These are phyloP conservation scores for Yamadazyma scolyti DNA, from an alignment of 805 yeast species.

Conservation along the genomic window DNA sequence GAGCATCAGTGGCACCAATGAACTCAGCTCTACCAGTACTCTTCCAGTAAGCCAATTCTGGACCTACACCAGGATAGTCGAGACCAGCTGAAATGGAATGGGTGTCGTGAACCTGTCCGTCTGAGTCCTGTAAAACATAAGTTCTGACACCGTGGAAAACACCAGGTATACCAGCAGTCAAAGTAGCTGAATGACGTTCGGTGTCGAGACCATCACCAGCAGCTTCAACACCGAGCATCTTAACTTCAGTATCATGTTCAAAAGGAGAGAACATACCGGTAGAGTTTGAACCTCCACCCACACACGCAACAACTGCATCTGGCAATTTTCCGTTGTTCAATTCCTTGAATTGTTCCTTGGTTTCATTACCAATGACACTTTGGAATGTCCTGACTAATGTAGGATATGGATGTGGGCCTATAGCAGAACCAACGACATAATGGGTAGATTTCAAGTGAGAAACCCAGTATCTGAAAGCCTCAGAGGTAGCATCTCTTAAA, in stretches of 20 bases:
- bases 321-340: constrained; percentile 82
- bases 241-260: constrained; percentile 73
- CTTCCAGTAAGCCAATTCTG: constrained; percentile 95
- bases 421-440: constrained; percentile 96
- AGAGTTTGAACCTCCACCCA: constrained; percentile 98
- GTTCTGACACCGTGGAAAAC: constrained; percentile 98
- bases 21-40: constrained; percentile 89
- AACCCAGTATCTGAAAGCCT: constrained; percentile 96
- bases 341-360: constrained; percentile 82
- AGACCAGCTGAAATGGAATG: constrained; percentile 98
- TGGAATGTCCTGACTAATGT: constrained; percentile 98
- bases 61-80: constrained; percentile 99
- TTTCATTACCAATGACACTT: constrained; percentile 92
- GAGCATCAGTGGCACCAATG: constrained; percentile 90
- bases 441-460: constrained; percentile 82
- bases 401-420: constrained; percentile 99
- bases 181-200: constrained; percentile 86
- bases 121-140: constrained; percentile 82
- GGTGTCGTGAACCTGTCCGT: constrained; percentile 97
- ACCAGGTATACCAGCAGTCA: constrained; percentile 94
- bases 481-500: constrained; percentile 95
- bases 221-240: constrained; percentile 92
- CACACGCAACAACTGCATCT: constrained; percentile 95
- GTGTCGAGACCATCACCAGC: constrained; percentile 97
- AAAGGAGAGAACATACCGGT: constrained; percentile 96